Percentiles rank a stretch among this genome's conserved stretches.
These are phyloP conservation scores for Gaeumannomyces sp. DNA, from an alignment of 2,329 filamentous ascomycete species.

Conservation along the genomic window DNA sequence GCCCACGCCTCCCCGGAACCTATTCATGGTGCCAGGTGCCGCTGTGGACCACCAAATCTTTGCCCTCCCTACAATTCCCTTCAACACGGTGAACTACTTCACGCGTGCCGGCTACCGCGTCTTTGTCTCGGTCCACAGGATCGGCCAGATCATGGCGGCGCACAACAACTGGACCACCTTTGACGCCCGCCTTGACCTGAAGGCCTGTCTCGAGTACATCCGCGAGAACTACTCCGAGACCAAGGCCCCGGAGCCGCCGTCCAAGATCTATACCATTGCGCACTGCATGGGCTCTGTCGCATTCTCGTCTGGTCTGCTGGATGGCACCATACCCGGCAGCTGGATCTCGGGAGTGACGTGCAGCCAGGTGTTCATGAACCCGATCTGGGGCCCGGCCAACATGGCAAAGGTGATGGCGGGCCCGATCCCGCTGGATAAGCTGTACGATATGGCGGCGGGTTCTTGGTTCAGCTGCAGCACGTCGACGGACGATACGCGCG, in stretches of 20 bases:
- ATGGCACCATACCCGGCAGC: constrained; percentile 49
- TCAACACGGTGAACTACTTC: constrained; percentile 59
- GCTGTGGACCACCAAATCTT: constrained; percentile 59
- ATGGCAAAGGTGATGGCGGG: constrained; percentile 46
- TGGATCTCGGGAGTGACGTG: constrained; percentile 54
- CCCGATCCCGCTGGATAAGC: constrained; percentile 41
- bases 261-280: constrained; percentile 48
- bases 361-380: constrained; percentile 59
- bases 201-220: constrained; percentile 48
- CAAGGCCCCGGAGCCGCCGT: constrained; percentile 18
- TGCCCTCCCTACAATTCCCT: constrained; percentile 55
- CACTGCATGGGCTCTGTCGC: constrained; percentile 62
- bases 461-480: constrained; percentile 50
- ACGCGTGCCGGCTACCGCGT: constrained; percentile 53
- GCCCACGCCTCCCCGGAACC: constrained; percentile 33
- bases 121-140: constrained; percentile 52
- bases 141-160: constrained; percentile 45
- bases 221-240: constrained; percentile 29
- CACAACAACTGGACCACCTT: constrained; percentile 51
- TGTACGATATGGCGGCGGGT: constrained; percentile 43
- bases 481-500: constrained; percentile 35
- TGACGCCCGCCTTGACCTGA: constrained; percentile 53
- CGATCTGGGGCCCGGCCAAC: constrained; percentile 50
- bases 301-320: constrained; percentile 50
- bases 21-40: constrained; percentile 58